A percentile compares a stretch with the other conserved stretches of the same genome.
Conservation (phyloP, 1,139 yeast species). For the Diutina rugosa region DNA sequence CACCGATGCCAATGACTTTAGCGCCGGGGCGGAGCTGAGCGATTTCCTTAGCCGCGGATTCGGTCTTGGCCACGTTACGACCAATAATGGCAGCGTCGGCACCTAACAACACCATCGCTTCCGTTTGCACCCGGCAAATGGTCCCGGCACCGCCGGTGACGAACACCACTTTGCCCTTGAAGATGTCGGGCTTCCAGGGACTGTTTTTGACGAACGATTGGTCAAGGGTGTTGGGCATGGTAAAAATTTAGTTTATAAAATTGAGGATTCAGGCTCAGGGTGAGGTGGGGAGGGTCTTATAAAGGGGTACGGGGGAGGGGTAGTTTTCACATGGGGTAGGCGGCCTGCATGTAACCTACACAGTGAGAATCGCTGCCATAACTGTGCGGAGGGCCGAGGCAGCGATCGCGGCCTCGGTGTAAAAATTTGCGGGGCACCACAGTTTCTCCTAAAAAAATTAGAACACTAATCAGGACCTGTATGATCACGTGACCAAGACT, state of each 20-base stretch:
- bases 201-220: slow-evolving; percentile 9
- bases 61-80: slow-evolving; percentile 54
- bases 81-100: slow-evolving; percentile 83
- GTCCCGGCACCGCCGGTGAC: slow-evolving; percentile 96
- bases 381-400: background rate
- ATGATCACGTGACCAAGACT: too few species aligned
- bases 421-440: too few species aligned
- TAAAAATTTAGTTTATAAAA: background rate
- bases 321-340: background rate
- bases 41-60: slow-evolving; percentile 53
- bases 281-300: background rate
- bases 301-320: background rate
- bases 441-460: too few species aligned
- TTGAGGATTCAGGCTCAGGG: background rate
- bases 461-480: too few species aligned
- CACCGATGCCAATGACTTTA: slow-evolving; percentile 54
- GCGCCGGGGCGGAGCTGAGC: slow-evolving; percentile 40
- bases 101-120: slow-evolving; percentile 69
- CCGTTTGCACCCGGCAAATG: slow-evolving; percentile 77
- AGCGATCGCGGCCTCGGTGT: background rate
- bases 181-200: slow-evolving; percentile 44
- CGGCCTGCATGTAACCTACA: too few species aligned
- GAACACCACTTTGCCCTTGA: slow-evolving; percentile 74
- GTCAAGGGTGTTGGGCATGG: background rate
- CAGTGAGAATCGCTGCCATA: too few species aligned